Percentiles rank a stretch among this genome's conserved stretches.
These are phyloP conservation scores for Sicyos baderoa DNA, from an alignment of 306 rosid genomes.

Conservation along the genomic window DNA sequence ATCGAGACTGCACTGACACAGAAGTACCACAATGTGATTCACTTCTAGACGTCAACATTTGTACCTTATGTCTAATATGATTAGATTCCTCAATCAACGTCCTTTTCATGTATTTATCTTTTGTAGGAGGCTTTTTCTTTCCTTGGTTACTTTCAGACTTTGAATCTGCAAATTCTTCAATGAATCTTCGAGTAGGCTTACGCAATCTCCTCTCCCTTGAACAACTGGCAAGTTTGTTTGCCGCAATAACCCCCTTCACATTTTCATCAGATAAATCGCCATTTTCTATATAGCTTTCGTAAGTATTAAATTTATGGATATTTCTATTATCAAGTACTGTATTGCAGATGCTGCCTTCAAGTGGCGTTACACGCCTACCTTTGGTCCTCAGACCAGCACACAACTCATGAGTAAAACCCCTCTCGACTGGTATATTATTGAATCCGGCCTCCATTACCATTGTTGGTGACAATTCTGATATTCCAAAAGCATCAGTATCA, in stretches of 20 bases:
- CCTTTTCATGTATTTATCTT: slow-evolving; percentile 27
- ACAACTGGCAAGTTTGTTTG: slow-evolving; percentile 31
- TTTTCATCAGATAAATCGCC: slow-evolving; percentile 32
- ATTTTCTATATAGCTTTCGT: slow-evolving; percentile 31
- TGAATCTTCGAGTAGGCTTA: slow-evolving; percentile 65
- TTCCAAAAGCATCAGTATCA: slow-evolving; percentile 51
- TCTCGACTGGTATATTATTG: slow-evolving; percentile 40
- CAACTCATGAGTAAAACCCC: slow-evolving; percentile 31
- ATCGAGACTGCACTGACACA: slow-evolving; percentile 37
- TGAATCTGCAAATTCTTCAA: slow-evolving; percentile 56
- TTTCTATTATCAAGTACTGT: slow-evolving; percentile 35
- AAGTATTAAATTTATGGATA: slow-evolving; percentile 34
- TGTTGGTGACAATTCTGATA: slow-evolving; percentile 50
- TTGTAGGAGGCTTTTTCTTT: slow-evolving; percentile 40
- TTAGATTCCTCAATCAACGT: slow-evolving; percentile 32
- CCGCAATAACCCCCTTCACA: slow-evolving; percentile 36
- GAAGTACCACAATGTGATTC: slow-evolving; percentile 35
- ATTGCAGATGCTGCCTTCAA: slow-evolving; percentile 35
- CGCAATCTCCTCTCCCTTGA: slow-evolving; percentile 62
- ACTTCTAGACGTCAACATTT: slow-evolving; percentile 37
- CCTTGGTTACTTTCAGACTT: slow-evolving; percentile 32
- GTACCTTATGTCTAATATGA: slow-evolving; percentile 28
- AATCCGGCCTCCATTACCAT: slow-evolving; percentile 48
- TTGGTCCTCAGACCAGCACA: slow-evolving; percentile 39
- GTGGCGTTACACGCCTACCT: slow-evolving; percentile 40